Evolutionary conservation across 1,284 basidiomycete genomes (phyloP).

Genomic region (Apiotrichum porosum): DNA sequence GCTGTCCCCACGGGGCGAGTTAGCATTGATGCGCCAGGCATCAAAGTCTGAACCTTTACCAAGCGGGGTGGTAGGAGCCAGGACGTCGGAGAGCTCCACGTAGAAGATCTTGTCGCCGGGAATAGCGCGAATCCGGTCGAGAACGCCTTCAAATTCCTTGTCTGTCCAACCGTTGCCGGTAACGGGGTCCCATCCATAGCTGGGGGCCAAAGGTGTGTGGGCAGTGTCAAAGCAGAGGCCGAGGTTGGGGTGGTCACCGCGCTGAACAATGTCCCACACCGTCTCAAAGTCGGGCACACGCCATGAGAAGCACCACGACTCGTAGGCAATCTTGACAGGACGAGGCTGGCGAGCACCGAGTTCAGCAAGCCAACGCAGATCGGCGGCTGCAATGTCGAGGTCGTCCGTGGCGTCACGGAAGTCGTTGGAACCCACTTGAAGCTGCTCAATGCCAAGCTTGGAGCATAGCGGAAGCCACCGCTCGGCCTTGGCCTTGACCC

Average conservation of each 20-base stretch:
- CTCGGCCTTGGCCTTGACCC: conserved; percentile 13
- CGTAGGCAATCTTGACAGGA: conserved; percentile 23
- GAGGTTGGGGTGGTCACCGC: conserved; percentile 14
- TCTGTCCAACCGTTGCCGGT: conserved; percentile 8
- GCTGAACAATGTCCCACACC: conserved; percentile 17
- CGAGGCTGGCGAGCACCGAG: conserved; percentile 6
- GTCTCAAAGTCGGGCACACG: conserved; percentile 14
- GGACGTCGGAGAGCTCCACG: conserved; percentile 10
- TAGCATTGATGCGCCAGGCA: not conserved
- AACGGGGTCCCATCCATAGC: conserved; percentile 13
- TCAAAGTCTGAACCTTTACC: conserved; percentile 8
- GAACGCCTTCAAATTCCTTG: not conserved
- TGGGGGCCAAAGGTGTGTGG: conserved; percentile 11
- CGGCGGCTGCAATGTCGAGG: conserved; percentile 8
- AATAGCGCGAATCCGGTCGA: not conserved
- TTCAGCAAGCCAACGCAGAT: conserved; percentile 21
- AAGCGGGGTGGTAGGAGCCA: conserved; percentile 1
- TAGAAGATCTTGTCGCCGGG: conserved; percentile 16
- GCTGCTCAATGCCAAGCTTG: conserved; percentile 2
- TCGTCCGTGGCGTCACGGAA: conserved; percentile 8
- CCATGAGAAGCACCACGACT: conserved; percentile 22
- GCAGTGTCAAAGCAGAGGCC: conserved; percentile 20
- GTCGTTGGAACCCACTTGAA: conserved; percentile 23
- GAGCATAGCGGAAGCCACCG: conserved; percentile 12
- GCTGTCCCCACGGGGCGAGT: conserved; percentile 1